A percentile compares a stretch with the other conserved stretches of the same genome.
phyloP scores from a whole-genome alignment of 495 filamentous ascomycete species.

The Lichenothelia convexa region DNA sequence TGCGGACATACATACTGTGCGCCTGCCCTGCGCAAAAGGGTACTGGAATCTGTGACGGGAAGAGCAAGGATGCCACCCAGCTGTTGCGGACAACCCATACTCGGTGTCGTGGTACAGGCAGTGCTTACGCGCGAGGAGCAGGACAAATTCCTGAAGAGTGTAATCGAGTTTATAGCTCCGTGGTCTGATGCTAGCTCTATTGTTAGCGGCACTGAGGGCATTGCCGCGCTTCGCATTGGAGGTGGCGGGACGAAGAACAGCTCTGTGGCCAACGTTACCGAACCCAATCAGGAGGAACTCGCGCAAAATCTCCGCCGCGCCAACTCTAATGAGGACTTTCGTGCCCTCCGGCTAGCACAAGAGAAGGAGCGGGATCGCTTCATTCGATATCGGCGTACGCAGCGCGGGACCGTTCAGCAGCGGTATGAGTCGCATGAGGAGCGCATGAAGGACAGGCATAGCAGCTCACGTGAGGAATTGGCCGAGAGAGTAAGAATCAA shows the following conservation, averaged over 20 bases:
- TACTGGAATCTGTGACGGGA: conserved; percentile 17
- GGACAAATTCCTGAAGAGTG: conserved; percentile 29
- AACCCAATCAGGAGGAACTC: no score
- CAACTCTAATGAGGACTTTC: conserved; percentile 26
- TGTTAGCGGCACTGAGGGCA: no score
- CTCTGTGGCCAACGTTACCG: no score
- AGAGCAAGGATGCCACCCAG: conserved; percentile 37
- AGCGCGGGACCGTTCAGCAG: conserved; percentile 33
- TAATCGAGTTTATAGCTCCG: conserved; percentile 34
- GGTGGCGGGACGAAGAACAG: no score
- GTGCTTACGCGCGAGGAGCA: conserved; percentile 33
- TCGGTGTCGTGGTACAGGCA: conserved; percentile 28
- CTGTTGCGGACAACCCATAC: conserved; percentile 38
- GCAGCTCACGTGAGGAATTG: conserved; percentile 4
- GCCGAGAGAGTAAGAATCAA: conserved; percentile 4
- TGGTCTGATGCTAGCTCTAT: no score
- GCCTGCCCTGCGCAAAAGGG: conserved; percentile 6
- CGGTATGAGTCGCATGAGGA: conserved; percentile 27
- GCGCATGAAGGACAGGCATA: conserved; percentile 23
- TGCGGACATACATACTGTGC: conserved; percentile 12
- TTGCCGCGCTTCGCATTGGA: no score
- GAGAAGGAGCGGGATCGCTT: conserved; percentile 41
- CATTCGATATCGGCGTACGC: conserved; percentile 31
- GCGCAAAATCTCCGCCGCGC: no score
- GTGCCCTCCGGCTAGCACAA: conserved; percentile 33